A percentile compares a stretch with the other conserved stretches of the same genome.
These are phyloP conservation scores for Epichloe bromicola DNA, from an alignment of 2,329 filamentous ascomycete species.

Conservation along the genomic window DNA sequence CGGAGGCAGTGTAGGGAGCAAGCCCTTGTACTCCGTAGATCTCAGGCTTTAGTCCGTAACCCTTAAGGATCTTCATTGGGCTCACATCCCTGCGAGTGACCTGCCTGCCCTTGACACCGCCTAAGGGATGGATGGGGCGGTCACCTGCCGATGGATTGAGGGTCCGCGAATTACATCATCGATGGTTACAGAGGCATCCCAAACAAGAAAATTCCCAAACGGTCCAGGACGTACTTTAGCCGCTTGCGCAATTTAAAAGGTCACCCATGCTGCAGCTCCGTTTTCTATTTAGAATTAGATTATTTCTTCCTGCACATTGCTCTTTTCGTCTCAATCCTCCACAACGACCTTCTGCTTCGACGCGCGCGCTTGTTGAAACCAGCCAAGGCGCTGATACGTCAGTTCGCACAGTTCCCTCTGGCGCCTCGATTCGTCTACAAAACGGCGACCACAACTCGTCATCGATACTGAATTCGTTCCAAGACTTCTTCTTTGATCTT, in stretches of 20 bases:
- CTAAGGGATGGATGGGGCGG: no score
- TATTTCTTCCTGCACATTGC: not conserved
- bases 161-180: conserved; percentile 15
- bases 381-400: not conserved
- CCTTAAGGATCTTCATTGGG: no score
- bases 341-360: not conserved
- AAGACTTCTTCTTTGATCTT: not conserved
- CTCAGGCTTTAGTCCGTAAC: no score
- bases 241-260: no score
- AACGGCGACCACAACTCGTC: not conserved
- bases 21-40: no score
- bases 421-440: not conserved
- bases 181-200: not conserved
- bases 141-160: not conserved
- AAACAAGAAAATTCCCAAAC: not conserved
- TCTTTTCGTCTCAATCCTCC: not conserved
- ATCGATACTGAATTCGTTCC: not conserved
- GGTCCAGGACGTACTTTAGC: not conserved
- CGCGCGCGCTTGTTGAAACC: not conserved
- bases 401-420: not conserved
- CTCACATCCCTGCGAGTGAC: no score
- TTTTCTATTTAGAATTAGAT: not conserved
- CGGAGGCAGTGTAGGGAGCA: not conserved
- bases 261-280: not conserved
- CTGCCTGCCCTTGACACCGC: no score